Evolutionary conservation across 352 stramenopile species (phyloP).

Genomic region (Pythium brassicae): DNA sequence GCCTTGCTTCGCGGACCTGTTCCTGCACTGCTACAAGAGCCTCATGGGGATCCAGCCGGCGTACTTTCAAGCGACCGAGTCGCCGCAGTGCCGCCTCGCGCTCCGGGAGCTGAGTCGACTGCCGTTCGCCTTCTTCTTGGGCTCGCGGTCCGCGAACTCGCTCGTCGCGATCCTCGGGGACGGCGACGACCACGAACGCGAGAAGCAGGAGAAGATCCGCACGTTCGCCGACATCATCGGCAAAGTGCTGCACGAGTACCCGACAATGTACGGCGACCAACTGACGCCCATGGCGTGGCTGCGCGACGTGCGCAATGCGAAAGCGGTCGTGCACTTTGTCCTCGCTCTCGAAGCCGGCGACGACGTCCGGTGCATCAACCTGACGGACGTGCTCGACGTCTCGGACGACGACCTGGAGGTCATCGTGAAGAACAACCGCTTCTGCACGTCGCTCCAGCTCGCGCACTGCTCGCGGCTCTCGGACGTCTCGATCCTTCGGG

Average conservation of each 20-base stretch:
- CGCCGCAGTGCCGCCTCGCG: slow-evolving; percentile 33
- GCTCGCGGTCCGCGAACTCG: slow-evolving; percentile 45
- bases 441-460: slow-evolving; percentile 40
- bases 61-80: slow-evolving; percentile 63
- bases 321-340: slow-evolving; percentile 60
- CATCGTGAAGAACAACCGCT: slow-evolving; percentile 50
- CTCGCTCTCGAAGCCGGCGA: slow-evolving; percentile 49
- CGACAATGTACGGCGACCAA: slow-evolving; percentile 64
- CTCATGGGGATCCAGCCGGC: slow-evolving; percentile 40
- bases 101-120: slow-evolving; percentile 48
- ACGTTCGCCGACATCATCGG: slow-evolving; percentile 72
- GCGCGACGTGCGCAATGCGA: slow-evolving; percentile 35
- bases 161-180: slow-evolving; percentile 45
- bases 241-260: slow-evolving; percentile 52
- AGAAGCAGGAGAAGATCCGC: slow-evolving; percentile 29
- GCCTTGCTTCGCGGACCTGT: slow-evolving; percentile 72
- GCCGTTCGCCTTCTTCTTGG: slow-evolving; percentile 73
- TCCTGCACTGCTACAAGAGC: slow-evolving; percentile 59
- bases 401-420: slow-evolving; percentile 52
- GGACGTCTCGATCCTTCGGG: slow-evolving; percentile 34
- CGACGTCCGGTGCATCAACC: slow-evolving; percentile 43
- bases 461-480: slow-evolving; percentile 32
- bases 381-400: slow-evolving; percentile 50
- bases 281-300: slow-evolving; percentile 70
- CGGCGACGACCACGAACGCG: slow-evolving; percentile 29